Evolutionary conservation across 2,329 filamentous ascomycete species (phyloP).

Genomic region (Pseudogymnoascus sp.): DNA sequence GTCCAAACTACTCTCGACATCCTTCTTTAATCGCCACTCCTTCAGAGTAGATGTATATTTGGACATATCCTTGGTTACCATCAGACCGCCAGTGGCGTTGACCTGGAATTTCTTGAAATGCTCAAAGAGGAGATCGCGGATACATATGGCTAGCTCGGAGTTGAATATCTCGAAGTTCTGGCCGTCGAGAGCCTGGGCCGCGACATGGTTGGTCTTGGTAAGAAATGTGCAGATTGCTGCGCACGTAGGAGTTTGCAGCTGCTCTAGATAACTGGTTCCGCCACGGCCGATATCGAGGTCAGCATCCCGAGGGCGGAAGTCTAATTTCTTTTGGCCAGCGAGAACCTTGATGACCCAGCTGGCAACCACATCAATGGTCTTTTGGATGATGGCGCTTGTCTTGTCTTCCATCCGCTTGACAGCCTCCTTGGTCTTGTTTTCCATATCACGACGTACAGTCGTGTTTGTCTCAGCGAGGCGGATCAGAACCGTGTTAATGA

Average conservation of each 20-base stretch:
- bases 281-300: constrained; percentile 38
- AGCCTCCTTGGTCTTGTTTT: constrained; percentile 52
- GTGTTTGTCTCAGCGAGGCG: constrained; percentile 83
- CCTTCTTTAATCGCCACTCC: constrained; percentile 67
- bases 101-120: constrained; percentile 94
- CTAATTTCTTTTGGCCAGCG: constrained; percentile 58
- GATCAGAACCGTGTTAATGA: constrained; percentile 82
- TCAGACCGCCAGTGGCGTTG: constrained; percentile 84
- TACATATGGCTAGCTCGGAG: constrained; percentile 71
- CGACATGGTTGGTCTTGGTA: constrained; percentile 53
- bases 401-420: constrained; percentile 60
- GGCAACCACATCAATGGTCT: constrained; percentile 56
- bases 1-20: constrained; percentile 65
- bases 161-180: constrained; percentile 76
- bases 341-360: constrained; percentile 57
- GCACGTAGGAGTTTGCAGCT: constrained; percentile 80
- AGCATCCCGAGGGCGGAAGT: constrained; percentile 62
- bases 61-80: constrained; percentile 93
- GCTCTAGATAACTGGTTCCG: constrained; percentile 51
- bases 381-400: constrained; percentile 59
- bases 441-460: constrained; percentile 68
- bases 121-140: constrained; percentile 73
- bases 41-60: constrained; percentile 83
- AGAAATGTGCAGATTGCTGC: constrained; percentile 75
- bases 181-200: constrained; percentile 65